Conservation (phyloP, 2,329 filamentous ascomycete species). For the Lachnellula arida region DNA sequence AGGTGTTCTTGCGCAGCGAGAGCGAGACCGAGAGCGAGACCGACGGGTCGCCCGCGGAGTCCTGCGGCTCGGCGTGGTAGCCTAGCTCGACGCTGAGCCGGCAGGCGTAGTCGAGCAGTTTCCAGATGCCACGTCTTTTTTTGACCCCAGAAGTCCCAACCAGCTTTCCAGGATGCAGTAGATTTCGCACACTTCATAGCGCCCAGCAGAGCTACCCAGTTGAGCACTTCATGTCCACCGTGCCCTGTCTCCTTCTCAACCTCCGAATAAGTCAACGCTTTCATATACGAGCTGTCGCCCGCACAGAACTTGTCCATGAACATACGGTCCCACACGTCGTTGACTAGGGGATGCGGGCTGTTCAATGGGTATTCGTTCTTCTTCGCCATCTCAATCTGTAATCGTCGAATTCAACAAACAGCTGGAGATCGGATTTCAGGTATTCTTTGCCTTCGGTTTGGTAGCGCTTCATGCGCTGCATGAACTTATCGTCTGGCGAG, state of each 20-base stretch:
- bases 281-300: constrained; percentile 16
- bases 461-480: constrained; percentile 30
- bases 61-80: too few species aligned
- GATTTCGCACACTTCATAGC: constrained; percentile 8
- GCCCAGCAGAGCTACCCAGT: constrained; percentile 7
- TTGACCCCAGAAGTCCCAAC: too few species aligned
- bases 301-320: constrained; percentile 25
- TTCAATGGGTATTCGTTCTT: constrained; percentile 32
- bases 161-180: too few species aligned
- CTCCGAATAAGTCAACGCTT: constrained; percentile 4
- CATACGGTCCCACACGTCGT: constrained; percentile 27
- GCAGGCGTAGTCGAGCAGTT: too few species aligned
- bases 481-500: constrained; percentile 26
- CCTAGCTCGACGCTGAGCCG: too few species aligned
- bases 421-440: constrained; percentile 23
- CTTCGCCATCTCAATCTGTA: constrained; percentile 30
- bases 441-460: constrained; percentile 27
- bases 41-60: too few species aligned
- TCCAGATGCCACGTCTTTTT: too few species aligned
- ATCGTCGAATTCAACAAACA: constrained; percentile 30
- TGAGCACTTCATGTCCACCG: constrained; percentile 8
- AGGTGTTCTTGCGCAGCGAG: constrained; percentile 14
- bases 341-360: constrained; percentile 30
- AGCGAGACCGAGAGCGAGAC: too few species aligned
- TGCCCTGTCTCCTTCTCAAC: constrained; percentile 3